Evolutionary conservation across 2,329 filamentous ascomycete genomes (phyloP).

Genomic region (Alternaria atra): DNA sequence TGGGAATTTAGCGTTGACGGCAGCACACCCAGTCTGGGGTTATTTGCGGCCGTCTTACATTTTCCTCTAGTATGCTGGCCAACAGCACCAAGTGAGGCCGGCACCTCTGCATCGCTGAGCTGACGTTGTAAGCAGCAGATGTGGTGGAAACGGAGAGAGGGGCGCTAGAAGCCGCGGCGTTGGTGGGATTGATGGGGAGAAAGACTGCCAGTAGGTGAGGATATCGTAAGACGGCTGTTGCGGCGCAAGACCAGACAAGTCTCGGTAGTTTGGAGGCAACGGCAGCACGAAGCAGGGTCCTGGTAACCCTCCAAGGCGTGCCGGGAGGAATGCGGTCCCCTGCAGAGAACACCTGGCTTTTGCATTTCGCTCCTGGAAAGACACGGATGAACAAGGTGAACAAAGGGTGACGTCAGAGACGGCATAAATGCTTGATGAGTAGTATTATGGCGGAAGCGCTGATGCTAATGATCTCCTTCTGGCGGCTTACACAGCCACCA

Average conservation of each 20-base stretch:
- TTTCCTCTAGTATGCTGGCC: neutral
- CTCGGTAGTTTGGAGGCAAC: neutral
- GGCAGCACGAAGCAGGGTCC: constrained; percentile 8
- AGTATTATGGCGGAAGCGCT: constrained; percentile 26
- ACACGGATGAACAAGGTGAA: constrained; percentile 6
- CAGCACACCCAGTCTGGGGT: constrained; percentile 6
- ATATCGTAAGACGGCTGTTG: constrained; percentile 8
- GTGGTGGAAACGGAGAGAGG: neutral
- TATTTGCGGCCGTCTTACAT: constrained; percentile 4
- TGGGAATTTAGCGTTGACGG: constrained; percentile 1
- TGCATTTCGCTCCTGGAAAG: constrained; percentile 2
- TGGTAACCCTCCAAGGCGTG: neutral
- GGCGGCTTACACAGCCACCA: constrained; percentile 48
- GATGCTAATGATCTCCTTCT: constrained; percentile 33
- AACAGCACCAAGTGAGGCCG: neutral
- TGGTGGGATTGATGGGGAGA: neutral
- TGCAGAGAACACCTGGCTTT: constrained; percentile 1
- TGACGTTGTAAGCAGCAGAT: constrained; percentile 1
- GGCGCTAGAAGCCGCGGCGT: neutral
- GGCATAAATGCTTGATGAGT: constrained; percentile 14
- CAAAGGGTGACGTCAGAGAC: constrained; percentile 5
- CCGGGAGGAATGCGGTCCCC: neutral
- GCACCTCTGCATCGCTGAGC: neutral
- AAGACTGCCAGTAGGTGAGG: neutral
- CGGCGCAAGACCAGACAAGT: neutral